phyloP scores from a whole-genome alignment of 129 eudicot species.

The Glebionis coronaria region DNA sequence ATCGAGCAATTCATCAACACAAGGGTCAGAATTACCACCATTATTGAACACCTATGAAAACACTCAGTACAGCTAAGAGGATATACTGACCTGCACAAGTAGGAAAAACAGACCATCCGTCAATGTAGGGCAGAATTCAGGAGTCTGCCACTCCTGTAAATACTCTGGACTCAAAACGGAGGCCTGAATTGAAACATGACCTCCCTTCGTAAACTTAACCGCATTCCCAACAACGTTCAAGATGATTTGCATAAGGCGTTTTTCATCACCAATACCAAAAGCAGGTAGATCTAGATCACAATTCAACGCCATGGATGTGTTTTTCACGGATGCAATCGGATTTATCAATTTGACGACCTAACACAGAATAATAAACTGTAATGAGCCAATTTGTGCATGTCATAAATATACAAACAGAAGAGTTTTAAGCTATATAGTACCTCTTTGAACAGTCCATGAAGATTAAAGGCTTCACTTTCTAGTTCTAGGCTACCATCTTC shows the following conservation, averaged over 20 bases:
- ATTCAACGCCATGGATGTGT: slow-evolving; percentile 38
- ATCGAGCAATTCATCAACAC: not conserved
- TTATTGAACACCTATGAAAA: not conserved
- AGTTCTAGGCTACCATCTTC: slow-evolving; percentile 66
- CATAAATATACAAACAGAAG: not conserved
- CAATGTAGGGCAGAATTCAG: slow-evolving; percentile 41
- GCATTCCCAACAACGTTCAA: slow-evolving; percentile 66
- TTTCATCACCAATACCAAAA: slow-evolving; percentile 55
- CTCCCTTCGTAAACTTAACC: slow-evolving; percentile 65
- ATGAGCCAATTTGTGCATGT: slow-evolving; percentile 13
- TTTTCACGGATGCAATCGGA: slow-evolving; percentile 59
- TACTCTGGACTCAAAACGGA: slow-evolving; percentile 50
- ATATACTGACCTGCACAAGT: slow-evolving; percentile 50
- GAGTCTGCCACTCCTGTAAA: slow-evolving; percentile 48
- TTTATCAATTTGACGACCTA: slow-evolving; percentile 51
- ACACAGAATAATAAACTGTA: slow-evolving; percentile 4
- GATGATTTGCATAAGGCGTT: slow-evolving; percentile 55
- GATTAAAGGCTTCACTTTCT: slow-evolving; percentile 38
- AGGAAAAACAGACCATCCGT: slow-evolving; percentile 51
- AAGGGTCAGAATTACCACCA: not conserved
- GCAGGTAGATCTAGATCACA: slow-evolving; percentile 51
- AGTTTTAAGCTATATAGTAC: slow-evolving; percentile 25
- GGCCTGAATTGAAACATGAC: slow-evolving; percentile 52
- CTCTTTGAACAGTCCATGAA: slow-evolving; percentile 49
- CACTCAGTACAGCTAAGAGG: not conserved